Evolutionary conservation across 177 flowering plant species (phyloP).

Genomic region (Vitis hybrid): DNA sequence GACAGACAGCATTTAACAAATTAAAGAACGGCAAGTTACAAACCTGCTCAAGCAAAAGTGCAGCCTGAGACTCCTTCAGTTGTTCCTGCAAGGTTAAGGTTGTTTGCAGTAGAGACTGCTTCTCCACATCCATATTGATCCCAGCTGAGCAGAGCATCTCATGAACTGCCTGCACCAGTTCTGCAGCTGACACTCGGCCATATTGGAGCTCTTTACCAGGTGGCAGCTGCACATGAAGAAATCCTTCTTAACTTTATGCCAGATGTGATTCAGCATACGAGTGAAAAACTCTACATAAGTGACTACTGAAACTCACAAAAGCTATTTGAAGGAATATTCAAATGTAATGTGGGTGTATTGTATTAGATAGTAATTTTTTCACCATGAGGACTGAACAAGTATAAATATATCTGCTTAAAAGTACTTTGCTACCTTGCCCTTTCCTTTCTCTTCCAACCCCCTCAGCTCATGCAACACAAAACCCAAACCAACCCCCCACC

Average conservation of each 20-base stretch:
- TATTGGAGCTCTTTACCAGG: constrained; percentile 54
- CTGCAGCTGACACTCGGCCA: constrained; percentile 78
- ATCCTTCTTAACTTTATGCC: neutral
- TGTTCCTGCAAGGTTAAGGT: constrained; percentile 74
- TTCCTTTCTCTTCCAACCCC: too few relatives aligned
- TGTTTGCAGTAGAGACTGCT: constrained; percentile 71
- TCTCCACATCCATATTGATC: constrained; percentile 73
- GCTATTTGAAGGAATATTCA: too few relatives aligned
- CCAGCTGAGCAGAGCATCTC: constrained; percentile 97
- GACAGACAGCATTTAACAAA: neutral
- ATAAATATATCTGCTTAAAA: too few relatives aligned
- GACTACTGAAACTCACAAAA: too few relatives aligned
- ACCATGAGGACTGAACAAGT: too few relatives aligned
- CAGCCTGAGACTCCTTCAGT: constrained; percentile 76
- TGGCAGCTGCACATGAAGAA: constrained; percentile 27
- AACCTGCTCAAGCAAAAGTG: constrained; percentile 92
- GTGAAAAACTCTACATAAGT: too few relatives aligned
- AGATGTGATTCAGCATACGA: too few relatives aligned
- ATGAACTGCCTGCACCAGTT: constrained; percentile 87
- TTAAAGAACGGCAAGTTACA: neutral
- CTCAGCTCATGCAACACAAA: too few relatives aligned
- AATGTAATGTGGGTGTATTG: too few relatives aligned
- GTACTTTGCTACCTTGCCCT: too few relatives aligned
- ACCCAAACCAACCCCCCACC: too few relatives aligned
- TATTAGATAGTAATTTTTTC: too few relatives aligned